Base-by-base conservation (phyloP, 164 flowering plant genomes). In the Litsea cubeba region DNA sequence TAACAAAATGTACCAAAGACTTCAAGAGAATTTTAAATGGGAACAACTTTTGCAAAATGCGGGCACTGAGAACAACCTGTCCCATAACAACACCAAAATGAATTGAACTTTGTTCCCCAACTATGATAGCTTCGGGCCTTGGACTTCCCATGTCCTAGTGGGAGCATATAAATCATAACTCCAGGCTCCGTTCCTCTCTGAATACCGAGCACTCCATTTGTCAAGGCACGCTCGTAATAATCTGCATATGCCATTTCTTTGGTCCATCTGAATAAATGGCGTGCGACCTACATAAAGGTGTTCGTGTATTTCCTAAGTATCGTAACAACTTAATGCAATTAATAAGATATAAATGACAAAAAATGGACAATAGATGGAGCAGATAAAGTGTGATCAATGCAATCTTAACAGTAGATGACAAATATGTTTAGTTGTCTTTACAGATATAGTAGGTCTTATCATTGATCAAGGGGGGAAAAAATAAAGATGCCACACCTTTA, bases 61-160 rank as follows among this genome's bases (percentile, higher is more conserved):
- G 46, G 69, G 46, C 32, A 25, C 82, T 90, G 90, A 72, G 62
- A 15, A 70, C 72, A 54, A 93, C 97, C 99, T 82, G 98, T 95
- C 26, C 99, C 99, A 81, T 95, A 95, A 86, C 98, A 93, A 80
- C 99, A 93, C 99, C 99, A 95, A 75, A 95, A 95, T 7, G 91
- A 79, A 69, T 84, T 28, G 49, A 79, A 84, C 76, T 73, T 70
- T 26, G 90, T 88, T 75, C 99, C 98, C 99, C 99, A 95, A 12
- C 88, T 85, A 79, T 93, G 99, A 73, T 79, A 85, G 81, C 85
- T 83, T 68, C 30, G 75, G 60, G 88, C 93, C 79, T 93, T 95
- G 75, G 98, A 93, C 25, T 17, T 77, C 74, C 97, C 98, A 70
- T 71, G 92, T 14, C 85, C 90, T 46, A 81, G 83, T 32, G 99